Conservation (phyloP, 805 yeast genomes). For the Clavispora carvajalis region DNA sequence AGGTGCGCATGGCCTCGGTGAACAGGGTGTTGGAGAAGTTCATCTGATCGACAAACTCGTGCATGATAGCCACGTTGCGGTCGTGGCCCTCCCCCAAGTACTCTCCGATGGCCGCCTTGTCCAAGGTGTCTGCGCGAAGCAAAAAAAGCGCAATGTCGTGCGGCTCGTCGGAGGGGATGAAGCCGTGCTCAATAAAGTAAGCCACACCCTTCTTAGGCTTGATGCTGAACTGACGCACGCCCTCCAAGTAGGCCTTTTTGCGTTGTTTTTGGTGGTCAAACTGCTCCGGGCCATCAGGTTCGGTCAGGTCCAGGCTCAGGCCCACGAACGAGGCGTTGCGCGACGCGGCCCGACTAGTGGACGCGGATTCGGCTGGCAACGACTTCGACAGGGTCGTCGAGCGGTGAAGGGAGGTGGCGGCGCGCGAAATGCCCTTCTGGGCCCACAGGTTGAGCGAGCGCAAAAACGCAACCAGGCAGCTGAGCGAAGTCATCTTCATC, state of each 20-base stretch:
- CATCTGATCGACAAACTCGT: constrained; percentile 85
- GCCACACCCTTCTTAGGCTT: constrained; percentile 79
- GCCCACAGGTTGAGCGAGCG: constrained; percentile 85
- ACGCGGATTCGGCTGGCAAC: constrained; percentile 19
- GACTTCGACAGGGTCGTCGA: not conserved
- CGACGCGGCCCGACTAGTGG: constrained; percentile 21
- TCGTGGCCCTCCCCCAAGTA: constrained; percentile 86
- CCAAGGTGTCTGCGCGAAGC: constrained; percentile 66
- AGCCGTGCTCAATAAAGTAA: constrained; percentile 54
- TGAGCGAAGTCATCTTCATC: constrained; percentile 74
- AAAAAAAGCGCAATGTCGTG: constrained; percentile 69
- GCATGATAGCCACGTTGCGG: constrained; percentile 77
- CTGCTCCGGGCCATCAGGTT: constrained; percentile 69
- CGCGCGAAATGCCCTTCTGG: constrained; percentile 44
- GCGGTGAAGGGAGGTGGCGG: not conserved
- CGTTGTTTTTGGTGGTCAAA: constrained; percentile 81
- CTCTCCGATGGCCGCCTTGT: constrained; percentile 83
- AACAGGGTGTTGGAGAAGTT: constrained; percentile 66
- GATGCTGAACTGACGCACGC: constrained; percentile 72
- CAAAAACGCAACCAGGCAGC: constrained; percentile 75
- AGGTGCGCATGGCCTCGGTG: constrained; percentile 79
- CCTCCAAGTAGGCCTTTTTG: constrained; percentile 76
- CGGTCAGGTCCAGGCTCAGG: constrained; percentile 19
- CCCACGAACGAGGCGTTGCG: constrained; percentile 26
- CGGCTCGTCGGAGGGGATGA: constrained; percentile 60